Evolutionary conservation across 176 grass and related monocot genomes (phyloP).

Genomic region (barley (Hordeum vulgare)): MorexV3_pseudomolecules_assembly NC_058519.1:597995801-597996300

Average conservation of each 20-base stretch:
- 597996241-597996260: neutral
- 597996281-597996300: too few species aligned
- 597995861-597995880: too few species aligned
- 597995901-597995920: conserved; percentile 5
- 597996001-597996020: neutral
- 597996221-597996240: neutral
- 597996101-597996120: neutral
- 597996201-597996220: neutral
- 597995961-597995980: conserved; percentile 51
- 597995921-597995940: conserved; percentile 12
- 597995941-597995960: conserved; percentile 14
- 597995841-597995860: neutral
- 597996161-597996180: too few species aligned
- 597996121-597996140: neutral
- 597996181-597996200: neutral
- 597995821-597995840: neutral
- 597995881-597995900: neutral
- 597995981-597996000: conserved; percentile 58
- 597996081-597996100: neutral
- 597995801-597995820: neutral
- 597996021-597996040: neutral
- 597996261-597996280: too few species aligned
- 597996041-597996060: neutral
- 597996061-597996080: neutral
- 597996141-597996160: neutral